A percentile compares a stretch with the other conserved stretches of the same genome.
Evolutionary conservation across 1,284 basidiomycete species (phyloP).

Genomic region (Tylopilus microsporus): DNA sequence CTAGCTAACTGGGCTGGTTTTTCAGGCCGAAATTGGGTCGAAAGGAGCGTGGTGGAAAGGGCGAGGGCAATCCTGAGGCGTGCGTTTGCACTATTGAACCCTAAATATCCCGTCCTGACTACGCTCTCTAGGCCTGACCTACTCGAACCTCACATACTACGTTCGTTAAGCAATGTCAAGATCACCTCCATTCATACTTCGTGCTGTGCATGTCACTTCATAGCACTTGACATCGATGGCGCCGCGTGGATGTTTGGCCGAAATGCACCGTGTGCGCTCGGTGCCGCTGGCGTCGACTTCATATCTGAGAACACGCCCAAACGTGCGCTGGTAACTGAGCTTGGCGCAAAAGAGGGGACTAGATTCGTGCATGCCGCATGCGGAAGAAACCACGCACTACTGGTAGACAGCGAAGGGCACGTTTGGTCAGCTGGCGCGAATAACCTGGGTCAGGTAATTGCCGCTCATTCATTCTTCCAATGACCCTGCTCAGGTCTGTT

Average conservation of each 20-base stretch:
- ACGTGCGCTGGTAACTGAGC: slow-evolving; percentile 54
- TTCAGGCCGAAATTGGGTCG: slow-evolving; percentile 61
- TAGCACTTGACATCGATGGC: slow-evolving; percentile 71
- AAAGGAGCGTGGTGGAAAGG: slow-evolving; percentile 52
- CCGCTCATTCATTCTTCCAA: neutral
- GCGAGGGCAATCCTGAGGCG: slow-evolving; percentile 41
- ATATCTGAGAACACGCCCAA: slow-evolving; percentile 71
- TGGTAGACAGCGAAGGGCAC: slow-evolving; percentile 77
- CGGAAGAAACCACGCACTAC: slow-evolving; percentile 76
- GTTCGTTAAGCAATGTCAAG: slow-evolving; percentile 79
- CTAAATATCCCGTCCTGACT: slow-evolving; percentile 4
- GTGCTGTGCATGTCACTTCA: slow-evolving; percentile 69
- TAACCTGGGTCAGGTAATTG: slow-evolving; percentile 68
- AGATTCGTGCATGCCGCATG: slow-evolving; percentile 79
- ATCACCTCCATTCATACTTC: slow-evolving; percentile 67
- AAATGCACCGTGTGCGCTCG: slow-evolving; percentile 60
- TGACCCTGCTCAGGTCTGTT: slow-evolving; percentile 13
- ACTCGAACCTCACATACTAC: slow-evolving; percentile 79
- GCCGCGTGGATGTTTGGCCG: slow-evolving; percentile 84
- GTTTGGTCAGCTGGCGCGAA: slow-evolving; percentile 86
- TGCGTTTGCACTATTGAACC: slow-evolving; percentile 21
- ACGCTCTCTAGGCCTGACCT: slow-evolving; percentile 58
- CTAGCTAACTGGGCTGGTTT: slow-evolving; percentile 20
- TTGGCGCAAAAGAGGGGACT: slow-evolving; percentile 58
- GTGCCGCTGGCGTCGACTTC: slow-evolving; percentile 49